These are phyloP conservation scores for Phytophthora constricta DNA, from an alignment of 352 stramenopile genomes.

Conservation along the genomic window DNA sequence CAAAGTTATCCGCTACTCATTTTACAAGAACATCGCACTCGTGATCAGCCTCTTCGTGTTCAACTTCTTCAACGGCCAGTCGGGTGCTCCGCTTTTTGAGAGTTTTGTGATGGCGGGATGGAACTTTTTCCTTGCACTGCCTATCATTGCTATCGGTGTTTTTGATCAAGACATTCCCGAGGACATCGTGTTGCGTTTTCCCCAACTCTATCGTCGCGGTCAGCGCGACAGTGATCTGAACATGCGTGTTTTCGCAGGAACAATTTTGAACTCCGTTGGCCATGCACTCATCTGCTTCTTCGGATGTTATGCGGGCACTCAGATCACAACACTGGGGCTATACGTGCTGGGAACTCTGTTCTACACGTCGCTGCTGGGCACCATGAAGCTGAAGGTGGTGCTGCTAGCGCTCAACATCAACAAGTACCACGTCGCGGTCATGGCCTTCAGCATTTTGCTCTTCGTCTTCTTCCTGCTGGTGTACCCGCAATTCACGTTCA, in stretches of 20 bases:
- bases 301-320: constrained; percentile 50
- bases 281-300: constrained; percentile 70
- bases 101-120: constrained; percentile 78
- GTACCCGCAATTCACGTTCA: constrained; percentile 71
- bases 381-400: constrained; percentile 79
- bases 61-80: constrained; percentile 94
- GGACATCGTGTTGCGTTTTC: constrained; percentile 51
- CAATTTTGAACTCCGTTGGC: constrained; percentile 56
- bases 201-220: constrained; percentile 57
- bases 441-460: constrained; percentile 62
- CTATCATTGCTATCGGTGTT: constrained; percentile 87
- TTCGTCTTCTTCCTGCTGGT: constrained; percentile 74
- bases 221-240: constrained; percentile 72
- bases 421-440: constrained; percentile 58
- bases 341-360: constrained; percentile 70
- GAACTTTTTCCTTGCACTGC: constrained; percentile 91
- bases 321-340: constrained; percentile 31
- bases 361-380: constrained; percentile 67
- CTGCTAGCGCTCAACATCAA: constrained; percentile 70
- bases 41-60: constrained; percentile 93
- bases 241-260: constrained; percentile 54
- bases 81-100: constrained; percentile 81
- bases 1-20: constrained; percentile 96
- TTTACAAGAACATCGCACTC: constrained; percentile 99
- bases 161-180: constrained; percentile 76